A percentile compares a stretch with the other conserved stretches of the same genome.
These are phyloP conservation scores for Litchi chinensis DNA, from an alignment of 345 rosid species.

Conservation along the genomic window DNA sequence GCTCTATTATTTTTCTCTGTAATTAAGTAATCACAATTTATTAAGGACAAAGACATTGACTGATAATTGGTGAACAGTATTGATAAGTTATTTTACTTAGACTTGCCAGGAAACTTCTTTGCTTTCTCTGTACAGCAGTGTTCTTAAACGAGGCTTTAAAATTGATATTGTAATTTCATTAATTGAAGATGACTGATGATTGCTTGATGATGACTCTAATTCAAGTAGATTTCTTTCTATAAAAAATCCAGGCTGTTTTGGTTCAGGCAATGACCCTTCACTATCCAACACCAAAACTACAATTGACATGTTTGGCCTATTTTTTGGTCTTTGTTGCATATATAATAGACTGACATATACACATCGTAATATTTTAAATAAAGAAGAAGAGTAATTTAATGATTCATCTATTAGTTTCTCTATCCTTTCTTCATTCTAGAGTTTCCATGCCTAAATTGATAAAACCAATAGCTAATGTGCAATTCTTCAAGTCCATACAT, in stretches of 20 bases:
- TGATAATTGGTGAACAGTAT: no score
- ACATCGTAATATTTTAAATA: not conserved
- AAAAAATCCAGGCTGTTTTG: not conserved
- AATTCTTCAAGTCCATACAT: no score
- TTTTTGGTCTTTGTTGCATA: not conserved
- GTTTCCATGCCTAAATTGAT: conserved; percentile 39
- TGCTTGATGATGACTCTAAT: conserved; percentile 4
- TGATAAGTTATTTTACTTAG: no score
- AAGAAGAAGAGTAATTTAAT: not conserved
- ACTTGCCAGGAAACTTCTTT: not conserved
- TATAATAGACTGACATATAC: conserved; percentile 1
- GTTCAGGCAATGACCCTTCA: not conserved
- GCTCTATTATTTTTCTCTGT: no score
- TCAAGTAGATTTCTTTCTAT: not conserved
- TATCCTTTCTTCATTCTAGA: conserved; percentile 36
- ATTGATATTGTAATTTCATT: conserved; percentile 12
- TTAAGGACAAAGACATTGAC: no score
- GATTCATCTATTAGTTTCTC: conserved; percentile 28
- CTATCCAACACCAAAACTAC: not conserved
- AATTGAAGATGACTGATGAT: not conserved
- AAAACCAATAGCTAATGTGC: not conserved
- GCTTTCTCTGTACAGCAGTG: not conserved
- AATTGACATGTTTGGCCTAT: not conserved
- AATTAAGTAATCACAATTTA: no score
- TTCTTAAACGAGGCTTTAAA: not conserved